phyloP scores from a whole-genome alignment of 176 grass and related monocot genomes.

The Coix lacrymajobi region DNA sequence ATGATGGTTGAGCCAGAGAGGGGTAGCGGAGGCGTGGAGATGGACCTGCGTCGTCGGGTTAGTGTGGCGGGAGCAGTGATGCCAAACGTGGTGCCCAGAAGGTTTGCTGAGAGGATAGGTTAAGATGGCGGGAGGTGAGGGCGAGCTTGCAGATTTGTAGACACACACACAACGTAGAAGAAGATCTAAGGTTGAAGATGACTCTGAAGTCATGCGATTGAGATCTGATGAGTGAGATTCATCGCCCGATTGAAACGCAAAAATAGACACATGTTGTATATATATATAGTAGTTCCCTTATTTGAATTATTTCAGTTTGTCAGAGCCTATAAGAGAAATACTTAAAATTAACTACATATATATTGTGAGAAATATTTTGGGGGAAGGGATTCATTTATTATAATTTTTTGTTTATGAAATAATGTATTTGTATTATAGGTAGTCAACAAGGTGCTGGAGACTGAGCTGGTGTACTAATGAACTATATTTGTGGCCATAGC shows the following conservation, averaged over 20 bases:
- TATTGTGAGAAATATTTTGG: not conserved
- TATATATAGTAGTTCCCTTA: not conserved
- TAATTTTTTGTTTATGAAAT: not conserved
- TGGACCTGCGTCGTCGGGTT: fast-evolving
- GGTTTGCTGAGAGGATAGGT: not conserved
- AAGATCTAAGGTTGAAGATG: not conserved
- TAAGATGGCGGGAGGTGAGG: not conserved
- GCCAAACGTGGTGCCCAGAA: not conserved
- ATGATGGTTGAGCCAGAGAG: not conserved
- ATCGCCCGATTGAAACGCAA: not conserved
- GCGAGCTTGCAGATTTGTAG: not conserved
- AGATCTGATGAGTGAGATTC: not conserved
- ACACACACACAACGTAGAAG: not conserved
- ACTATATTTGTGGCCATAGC: not conserved
- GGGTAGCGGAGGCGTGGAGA: not conserved
- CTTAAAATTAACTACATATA: not conserved
- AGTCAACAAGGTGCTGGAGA: not conserved
- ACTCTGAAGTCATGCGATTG: not conserved
- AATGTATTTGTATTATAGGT: not conserved
- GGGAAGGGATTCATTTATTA: not conserved
- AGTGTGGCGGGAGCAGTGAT: not conserved
- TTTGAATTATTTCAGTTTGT: not conserved
- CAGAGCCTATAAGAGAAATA: not conserved
- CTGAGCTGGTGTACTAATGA: not conserved
- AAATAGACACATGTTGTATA: not conserved